phyloP scores from a whole-genome alignment of 805 yeast genomes.

The Nakazawaea laoshanensis region DNA sequence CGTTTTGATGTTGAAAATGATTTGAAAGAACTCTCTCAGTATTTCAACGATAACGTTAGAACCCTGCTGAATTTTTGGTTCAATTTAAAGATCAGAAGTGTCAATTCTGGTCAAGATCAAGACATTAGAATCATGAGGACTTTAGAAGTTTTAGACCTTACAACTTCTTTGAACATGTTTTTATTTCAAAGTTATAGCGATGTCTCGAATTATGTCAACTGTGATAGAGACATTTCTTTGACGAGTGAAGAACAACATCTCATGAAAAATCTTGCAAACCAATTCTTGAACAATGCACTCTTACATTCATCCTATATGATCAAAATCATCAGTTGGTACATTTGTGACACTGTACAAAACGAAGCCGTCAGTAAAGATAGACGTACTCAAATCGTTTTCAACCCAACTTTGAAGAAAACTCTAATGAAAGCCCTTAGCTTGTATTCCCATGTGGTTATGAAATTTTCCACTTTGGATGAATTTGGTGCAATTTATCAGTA shows the following conservation, averaged over 20 bases:
- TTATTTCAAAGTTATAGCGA: constrained; percentile 3
- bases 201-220: neutral
- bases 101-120: constrained; percentile 3
- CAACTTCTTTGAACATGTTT: constrained; percentile 4
- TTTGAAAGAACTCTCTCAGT: neutral
- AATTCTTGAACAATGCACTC: constrained; percentile 5
- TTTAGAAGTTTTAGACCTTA: constrained; percentile 7
- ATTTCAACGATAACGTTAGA: constrained; percentile 2
- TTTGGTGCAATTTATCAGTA: constrained; percentile 3
- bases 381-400: constrained; percentile 1
- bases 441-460: neutral
- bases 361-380: constrained; percentile 8
- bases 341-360: constrained; percentile 2
- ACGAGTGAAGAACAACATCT: neutral
- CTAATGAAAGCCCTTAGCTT: constrained; percentile 3
- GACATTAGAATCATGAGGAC: constrained; percentile 3
- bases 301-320: constrained; percentile 5
- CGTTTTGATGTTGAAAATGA: constrained; percentile 4
- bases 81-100: neutral
- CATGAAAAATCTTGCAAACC: constrained; percentile 2
- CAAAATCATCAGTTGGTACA: constrained; percentile 3
- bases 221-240: neutral
- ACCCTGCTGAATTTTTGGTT: constrained; percentile 6
- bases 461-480: constrained; percentile 3
- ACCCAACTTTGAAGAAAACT: constrained; percentile 3